These are phyloP conservation scores for Physocladia obscura DNA, from an alignment of 192 early-diverging fungal species.

Conservation along the genomic window DNA sequence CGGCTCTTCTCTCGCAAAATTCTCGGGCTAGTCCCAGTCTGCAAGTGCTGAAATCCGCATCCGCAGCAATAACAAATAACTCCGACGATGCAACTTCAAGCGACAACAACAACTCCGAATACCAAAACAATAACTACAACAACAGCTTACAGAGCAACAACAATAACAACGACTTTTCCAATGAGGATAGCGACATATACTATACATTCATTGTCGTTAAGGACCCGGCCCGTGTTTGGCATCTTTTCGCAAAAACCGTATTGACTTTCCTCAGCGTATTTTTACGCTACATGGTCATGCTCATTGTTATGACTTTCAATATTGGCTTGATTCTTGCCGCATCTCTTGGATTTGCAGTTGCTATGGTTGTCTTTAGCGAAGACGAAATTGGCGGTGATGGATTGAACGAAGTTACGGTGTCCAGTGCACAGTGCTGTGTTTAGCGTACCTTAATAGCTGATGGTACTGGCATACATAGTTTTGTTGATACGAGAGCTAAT, in stretches of 20 bases:
- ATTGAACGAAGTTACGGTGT: no score
- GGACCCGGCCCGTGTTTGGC: not conserved
- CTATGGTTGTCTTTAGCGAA: not conserved
- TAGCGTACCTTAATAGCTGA: no score
- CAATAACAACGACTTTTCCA: not conserved
- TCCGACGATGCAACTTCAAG: not conserved
- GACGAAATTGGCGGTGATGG: no score
- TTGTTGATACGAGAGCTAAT: no score
- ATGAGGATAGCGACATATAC: not conserved
- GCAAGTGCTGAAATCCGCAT: not conserved
- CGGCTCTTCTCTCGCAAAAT: not conserved
- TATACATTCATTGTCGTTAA: not conserved
- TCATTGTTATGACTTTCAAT: slow-evolving; percentile 23
- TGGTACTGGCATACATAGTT: no score
- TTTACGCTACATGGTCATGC: slow-evolving; percentile 12
- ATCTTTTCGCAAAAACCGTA: not conserved
- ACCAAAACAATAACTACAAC: no score
- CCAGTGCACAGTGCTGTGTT: no score
- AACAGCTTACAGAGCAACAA: not conserved
- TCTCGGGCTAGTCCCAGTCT: not conserved
- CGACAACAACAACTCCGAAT: not conserved
- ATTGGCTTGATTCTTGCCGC: slow-evolving; percentile 15
- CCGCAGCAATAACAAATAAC: not conserved
- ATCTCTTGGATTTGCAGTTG: not conserved
- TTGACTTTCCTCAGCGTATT: not conserved